phyloP scores from a whole-genome alignment of 75 land plant species.

The Adiantum capillusveneris region DNA sequence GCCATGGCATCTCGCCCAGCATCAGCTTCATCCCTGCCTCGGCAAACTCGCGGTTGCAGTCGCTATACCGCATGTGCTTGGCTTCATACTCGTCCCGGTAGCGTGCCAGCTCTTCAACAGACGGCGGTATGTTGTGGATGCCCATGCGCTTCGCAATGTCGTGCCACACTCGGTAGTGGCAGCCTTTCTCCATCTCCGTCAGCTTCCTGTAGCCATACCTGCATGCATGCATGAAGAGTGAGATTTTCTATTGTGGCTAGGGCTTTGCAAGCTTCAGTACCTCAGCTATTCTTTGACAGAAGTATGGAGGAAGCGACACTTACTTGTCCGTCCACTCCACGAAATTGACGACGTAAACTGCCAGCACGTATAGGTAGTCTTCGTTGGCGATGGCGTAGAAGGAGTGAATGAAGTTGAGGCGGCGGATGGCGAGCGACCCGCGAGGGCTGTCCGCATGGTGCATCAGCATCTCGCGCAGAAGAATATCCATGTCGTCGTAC shows the following conservation, averaged over 20 bases:
- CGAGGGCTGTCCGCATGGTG: constrained; percentile 25
- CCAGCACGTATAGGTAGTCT: too few relatives aligned
- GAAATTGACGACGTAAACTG: too few relatives aligned
- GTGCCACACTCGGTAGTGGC: constrained; percentile 14
- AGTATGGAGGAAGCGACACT: constrained; percentile 13
- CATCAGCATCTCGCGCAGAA: constrained; percentile 9
- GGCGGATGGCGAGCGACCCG: constrained; percentile 16
- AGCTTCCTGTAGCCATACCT: constrained; percentile 19
- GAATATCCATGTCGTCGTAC: constrained; percentile 23
- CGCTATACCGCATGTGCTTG: constrained; percentile 12
- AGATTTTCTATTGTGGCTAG: background rate
- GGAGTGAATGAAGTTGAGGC: constrained; percentile 27
- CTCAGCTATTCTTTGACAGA: background rate
- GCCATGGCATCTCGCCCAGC: background rate
- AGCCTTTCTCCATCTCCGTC: constrained; percentile 13
- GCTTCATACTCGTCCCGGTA: constrained; percentile 12
- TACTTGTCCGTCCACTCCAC: too few relatives aligned
- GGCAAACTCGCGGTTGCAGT: constrained; percentile 7
- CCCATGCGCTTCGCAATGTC: constrained; percentile 29
- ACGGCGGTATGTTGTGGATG: constrained; percentile 16
- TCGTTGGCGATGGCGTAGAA: constrained; percentile 9
- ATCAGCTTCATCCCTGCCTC: constrained; percentile 6
- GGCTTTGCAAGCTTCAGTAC: background rate
- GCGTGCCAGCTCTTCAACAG: constrained; percentile 10
- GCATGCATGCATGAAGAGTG: background rate